Base-by-base conservation (phyloP, 2,329 filamentous ascomycete species). In the Diaporthe vexans region DNA sequence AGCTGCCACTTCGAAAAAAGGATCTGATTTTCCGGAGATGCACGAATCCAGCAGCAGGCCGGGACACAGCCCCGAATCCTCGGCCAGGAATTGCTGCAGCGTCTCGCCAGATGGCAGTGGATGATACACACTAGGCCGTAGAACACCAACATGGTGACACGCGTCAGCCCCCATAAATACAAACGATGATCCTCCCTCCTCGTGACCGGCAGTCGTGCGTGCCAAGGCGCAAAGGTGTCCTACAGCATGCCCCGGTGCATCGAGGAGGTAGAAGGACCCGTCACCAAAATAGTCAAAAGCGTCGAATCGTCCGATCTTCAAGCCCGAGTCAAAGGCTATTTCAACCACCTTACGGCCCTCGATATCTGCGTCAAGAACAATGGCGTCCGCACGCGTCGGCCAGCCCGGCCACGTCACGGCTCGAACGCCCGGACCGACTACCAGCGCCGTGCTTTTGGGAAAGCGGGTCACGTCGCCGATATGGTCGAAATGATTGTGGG, bases 371-470 rank as follows among this genome's bases (percentile, higher is more conserved):
- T 83, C 70, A 7, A 43, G 77, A 77, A 83, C 74, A 29, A 56
- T 74, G 59, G 79, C 78, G 7, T 81, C 75, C 13, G 76, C 75
- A n/a, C 82, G 80, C 5, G 76, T 67, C 0, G 87, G 88, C 73
- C 83, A 88, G 0, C 85, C 86, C 0, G 87, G 87, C 11, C 84
- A 75, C 63, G 85, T 81, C 0, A 75, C 75, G 4, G 81, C 76
- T 46, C 82, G 84, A 78, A 88, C 85, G 0, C 87, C 88, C 1
- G 87, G 84, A 0, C 88, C 88, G 4, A 89, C 86, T 35, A 89
- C 77, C 1, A 90, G 77, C 4, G 83, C 80, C 2, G 86, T 86
- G 10, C 74, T 79, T 0, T 78, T 9, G 0, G 85, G 84, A 63
- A 90, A 89, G 0, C 76, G 79, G 5, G 82, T 81, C 1, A 84